phyloP scores from a whole-genome alignment of 129 eudicot species.

The Ambrosia trifida region DNA sequence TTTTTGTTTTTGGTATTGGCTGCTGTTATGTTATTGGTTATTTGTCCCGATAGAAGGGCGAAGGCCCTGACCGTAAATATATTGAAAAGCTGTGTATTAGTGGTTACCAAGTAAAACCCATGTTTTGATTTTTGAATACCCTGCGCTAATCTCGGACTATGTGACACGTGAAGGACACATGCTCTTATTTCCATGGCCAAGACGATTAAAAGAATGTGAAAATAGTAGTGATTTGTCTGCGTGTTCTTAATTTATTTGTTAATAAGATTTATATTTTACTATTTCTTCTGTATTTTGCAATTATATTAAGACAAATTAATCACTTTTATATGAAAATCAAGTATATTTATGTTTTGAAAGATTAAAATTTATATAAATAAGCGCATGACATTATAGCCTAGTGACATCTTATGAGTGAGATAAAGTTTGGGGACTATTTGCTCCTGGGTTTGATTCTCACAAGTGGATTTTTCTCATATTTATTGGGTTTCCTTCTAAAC shows the following conservation, averaged over 20 bases:
- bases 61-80: slow-evolving; percentile 18
- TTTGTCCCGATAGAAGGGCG: slow-evolving; percentile 1
- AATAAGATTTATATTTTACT: neutral
- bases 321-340: no score
- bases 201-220: neutral
- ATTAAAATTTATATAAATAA: no score
- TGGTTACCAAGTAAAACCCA: slow-evolving; percentile 6
- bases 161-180: neutral
- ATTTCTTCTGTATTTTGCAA: neutral
- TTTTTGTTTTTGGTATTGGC: neutral
- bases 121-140: neutral
- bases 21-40: slow-evolving; percentile 3
- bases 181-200: neutral
- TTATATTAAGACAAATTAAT: no score
- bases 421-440: no score
- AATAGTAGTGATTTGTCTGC: neutral
- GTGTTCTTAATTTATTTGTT: no score
- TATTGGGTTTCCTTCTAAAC: no score
- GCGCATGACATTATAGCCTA: no score
- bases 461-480: no score
- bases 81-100: neutral
- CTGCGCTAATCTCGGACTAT: neutral
- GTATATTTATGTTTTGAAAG: no score
- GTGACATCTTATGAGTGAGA: no score
- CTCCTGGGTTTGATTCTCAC: no score